A percentile compares a stretch with the other conserved stretches of the same genome.
Evolutionary conservation across 108 stramenopile genomes (phyloP).

Genomic region (Pseudonitzschia delicatissima): DNA sequence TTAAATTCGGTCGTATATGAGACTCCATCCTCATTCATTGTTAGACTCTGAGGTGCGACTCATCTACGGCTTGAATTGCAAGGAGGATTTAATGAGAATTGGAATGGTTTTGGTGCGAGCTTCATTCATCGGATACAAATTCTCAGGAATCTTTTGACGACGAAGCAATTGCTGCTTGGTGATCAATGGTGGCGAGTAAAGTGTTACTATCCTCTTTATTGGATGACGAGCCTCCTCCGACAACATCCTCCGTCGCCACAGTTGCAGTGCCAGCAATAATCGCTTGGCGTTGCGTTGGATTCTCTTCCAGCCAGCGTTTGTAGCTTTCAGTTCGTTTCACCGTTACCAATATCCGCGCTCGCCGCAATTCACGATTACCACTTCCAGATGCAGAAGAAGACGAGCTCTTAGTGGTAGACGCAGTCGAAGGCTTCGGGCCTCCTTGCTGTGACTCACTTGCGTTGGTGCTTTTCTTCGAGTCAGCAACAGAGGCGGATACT

Average conservation of each 20-base stretch:
- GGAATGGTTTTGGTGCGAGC: too few relatives aligned
- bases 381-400: background rate
- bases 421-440: background rate
- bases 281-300: constrained; percentile 42
- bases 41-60: too few relatives aligned
- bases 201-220: too few relatives aligned
- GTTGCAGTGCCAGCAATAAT: constrained; percentile 19
- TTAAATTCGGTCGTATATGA: too few relatives aligned
- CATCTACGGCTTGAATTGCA: too few relatives aligned
- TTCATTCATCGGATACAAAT: too few relatives aligned
- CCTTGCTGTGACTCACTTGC: background rate
- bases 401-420: background rate
- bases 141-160: too few relatives aligned
- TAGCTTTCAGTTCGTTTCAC: constrained; percentile 70
- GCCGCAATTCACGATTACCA: constrained; percentile 50
- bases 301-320: constrained; percentile 76
- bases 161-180: too few relatives aligned
- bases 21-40: too few relatives aligned
- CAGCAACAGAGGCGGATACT: background rate
- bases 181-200: too few relatives aligned
- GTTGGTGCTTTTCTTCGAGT: background rate
- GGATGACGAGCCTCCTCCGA: background rate
- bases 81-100: too few relatives aligned
- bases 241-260: background rate
- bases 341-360: constrained; percentile 80